Evolutionary conservation across 2,329 filamentous ascomycete species (phyloP).

Genomic region (Fusarium nematophilum): DNA sequence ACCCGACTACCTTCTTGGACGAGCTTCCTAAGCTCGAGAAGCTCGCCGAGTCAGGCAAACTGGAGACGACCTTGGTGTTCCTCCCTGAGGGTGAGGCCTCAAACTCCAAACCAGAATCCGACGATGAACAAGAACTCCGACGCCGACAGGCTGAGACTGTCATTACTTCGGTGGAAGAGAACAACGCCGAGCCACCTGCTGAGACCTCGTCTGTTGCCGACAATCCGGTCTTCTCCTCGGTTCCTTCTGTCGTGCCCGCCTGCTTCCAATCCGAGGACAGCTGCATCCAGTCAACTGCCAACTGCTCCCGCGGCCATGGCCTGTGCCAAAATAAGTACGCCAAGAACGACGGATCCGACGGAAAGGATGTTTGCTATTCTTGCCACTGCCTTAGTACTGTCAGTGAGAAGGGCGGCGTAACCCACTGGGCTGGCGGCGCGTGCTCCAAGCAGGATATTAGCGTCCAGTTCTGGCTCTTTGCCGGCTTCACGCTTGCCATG

Average conservation of each 20-base stretch:
- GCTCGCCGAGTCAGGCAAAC: conserved; percentile 60
- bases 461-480: conserved; percentile 88
- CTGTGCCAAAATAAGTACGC: conserved; percentile 76
- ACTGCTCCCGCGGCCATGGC: conserved; percentile 88
- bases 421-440: conserved; percentile 83
- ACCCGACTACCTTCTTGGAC: conserved; percentile 57
- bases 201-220: conserved; percentile 42
- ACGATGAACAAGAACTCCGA: conserved; percentile 56
- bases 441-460: conserved; percentile 95
- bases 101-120: conserved; percentile 54
- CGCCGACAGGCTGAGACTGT: conserved; percentile 62
- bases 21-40: conserved; percentile 58
- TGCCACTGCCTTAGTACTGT: conserved; percentile 78
- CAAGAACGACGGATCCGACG: conserved; percentile 52
- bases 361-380: conserved; percentile 72
- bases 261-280: conserved; percentile 79
- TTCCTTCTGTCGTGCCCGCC: conserved; percentile 65
- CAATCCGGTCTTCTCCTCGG: conserved; percentile 51
- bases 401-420: conserved; percentile 68
- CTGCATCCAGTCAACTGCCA: conserved; percentile 77
- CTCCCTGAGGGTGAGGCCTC: conserved; percentile 60
- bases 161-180: conserved; percentile 52
- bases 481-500: conserved; percentile 77
- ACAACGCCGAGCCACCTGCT: conserved; percentile 32
- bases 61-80: conserved; percentile 68